Conservation (phyloP, 257 asterid genomes). For the Penstemon newberryi region DNA sequence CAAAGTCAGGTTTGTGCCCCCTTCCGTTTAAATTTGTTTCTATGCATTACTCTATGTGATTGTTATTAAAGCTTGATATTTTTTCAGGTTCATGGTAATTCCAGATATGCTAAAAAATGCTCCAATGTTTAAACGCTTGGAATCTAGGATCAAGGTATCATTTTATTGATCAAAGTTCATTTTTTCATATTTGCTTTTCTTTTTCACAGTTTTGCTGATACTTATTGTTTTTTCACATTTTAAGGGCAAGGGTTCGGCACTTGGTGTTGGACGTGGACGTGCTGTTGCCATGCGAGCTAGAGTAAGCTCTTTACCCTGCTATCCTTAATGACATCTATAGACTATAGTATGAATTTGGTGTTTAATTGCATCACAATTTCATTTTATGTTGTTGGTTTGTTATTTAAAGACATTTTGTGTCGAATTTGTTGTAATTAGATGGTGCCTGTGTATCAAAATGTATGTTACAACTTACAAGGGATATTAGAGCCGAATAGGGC, state of each 20-base stretch:
- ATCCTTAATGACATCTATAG: too few species aligned
- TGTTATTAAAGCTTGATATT: conserved; percentile 7
- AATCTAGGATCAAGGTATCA: conserved; percentile 89
- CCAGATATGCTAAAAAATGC: conserved; percentile 99
- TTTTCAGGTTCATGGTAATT: conserved; percentile 88
- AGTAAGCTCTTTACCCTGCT: conserved; percentile 42
- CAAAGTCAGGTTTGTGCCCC: conserved; percentile 72
- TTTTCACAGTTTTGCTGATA: conserved; percentile 26
- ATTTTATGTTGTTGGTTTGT: too few species aligned
- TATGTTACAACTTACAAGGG: too few species aligned
- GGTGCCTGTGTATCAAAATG: too few species aligned
- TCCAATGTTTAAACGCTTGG: conserved; percentile 96
- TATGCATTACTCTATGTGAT: conserved; percentile 18
- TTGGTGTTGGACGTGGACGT: conserved; percentile 97
- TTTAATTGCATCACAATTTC: too few species aligned
- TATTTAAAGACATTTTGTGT: too few species aligned
- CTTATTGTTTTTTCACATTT: conserved; percentile 28
- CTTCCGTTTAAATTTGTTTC: background rate
- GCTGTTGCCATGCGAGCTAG: conserved; percentile 94
- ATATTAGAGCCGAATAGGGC: too few species aligned
- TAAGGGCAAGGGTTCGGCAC: conserved; percentile 84
- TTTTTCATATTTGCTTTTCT: background rate
- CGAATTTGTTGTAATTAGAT: too few species aligned
- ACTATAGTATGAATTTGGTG: too few species aligned
- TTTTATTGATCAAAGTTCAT: conserved; percentile 13